Base-by-base conservation (phyloP, 305 asterid genomes). In the Striga hermonthica region DNA sequence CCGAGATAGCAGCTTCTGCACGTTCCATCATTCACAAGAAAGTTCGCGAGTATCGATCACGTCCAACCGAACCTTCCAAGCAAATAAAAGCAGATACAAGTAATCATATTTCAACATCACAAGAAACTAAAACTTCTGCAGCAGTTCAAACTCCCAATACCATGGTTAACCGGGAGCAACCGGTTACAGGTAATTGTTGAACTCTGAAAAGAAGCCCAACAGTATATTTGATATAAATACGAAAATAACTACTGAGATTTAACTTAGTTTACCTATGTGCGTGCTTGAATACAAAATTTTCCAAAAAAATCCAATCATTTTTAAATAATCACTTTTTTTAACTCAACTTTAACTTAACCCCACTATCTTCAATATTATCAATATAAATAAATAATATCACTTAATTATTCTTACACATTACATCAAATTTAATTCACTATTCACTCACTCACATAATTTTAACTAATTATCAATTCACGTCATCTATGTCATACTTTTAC, bases 21-120 rank as follows among this genome's bases (percentile, higher is more conserved):
- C 96, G 96, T 39, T 94, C 98, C 43, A 58, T 76, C 65, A 86
- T 90, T 76, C 95, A 90, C 71, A 77, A 76, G 76, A 84, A 81
- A 78, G 75, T 86, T 62, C 79, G 98, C 45, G 83, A 82, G 75
- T 76, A 65, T 60, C 94, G 92, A 12, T 69, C 83, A 60, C 54
- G 63, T 77, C 79, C 83, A 52, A 63, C 74, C 75, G 75, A 69
- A 72, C 74, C 72, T 41, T 58, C 83, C 64, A 73, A 73, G 76
- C 69, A 67, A 73, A 61, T 58, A 49, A 78, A 65, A 75, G 45
- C 66, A 52, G 69, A 73, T 60, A 62, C 44, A 9, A 65, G 67
- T 72, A 64, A 31, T 55, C 73, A 41, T 43, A 55, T 66, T 48
- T 56, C 76, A 15, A 54, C 70, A 60, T 38, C 56, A 50, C 81